phyloP scores from a whole-genome alignment of 1,284 basidiomycete genomes.

The Leccinum insigne region DNA sequence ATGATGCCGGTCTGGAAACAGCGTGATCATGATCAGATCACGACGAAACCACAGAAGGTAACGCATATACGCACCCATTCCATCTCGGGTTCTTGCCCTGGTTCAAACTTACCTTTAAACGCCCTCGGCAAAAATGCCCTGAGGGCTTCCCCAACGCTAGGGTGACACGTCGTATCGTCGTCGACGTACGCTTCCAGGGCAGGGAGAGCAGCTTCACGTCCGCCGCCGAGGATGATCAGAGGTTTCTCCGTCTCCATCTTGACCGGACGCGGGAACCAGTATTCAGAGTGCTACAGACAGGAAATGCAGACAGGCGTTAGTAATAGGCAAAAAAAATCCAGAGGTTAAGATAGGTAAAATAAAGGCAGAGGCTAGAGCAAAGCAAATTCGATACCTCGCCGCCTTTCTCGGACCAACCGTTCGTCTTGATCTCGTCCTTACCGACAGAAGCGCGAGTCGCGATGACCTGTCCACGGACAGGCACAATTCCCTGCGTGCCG shows the following conservation, averaged over 20 bases:
- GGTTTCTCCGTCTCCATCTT: constrained; percentile 39
- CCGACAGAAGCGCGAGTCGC: constrained; percentile 55
- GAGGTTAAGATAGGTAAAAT: not conserved
- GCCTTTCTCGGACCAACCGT: constrained; percentile 46
- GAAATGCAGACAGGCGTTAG: not conserved
- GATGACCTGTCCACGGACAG: constrained; percentile 73
- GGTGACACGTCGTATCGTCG: constrained; percentile 62
- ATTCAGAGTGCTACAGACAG: constrained; percentile 44
- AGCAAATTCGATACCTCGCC: constrained; percentile 23
- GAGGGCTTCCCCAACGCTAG: constrained; percentile 47
- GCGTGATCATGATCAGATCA: not conserved
- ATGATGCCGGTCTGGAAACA: constrained; percentile 73
- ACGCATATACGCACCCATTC: constrained; percentile 61
- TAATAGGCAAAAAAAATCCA: too few relatives aligned
- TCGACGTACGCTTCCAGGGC: constrained; percentile 52
- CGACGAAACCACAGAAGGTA: not conserved
- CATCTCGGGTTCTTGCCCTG: constrained; percentile 54
- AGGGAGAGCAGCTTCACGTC: constrained; percentile 46
- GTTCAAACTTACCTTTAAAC: constrained; percentile 56
- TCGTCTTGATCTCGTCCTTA: constrained; percentile 35
- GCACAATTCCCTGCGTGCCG: constrained; percentile 56
- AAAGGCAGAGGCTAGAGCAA: not conserved
- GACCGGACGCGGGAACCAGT: constrained; percentile 79
- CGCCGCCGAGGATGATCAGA: constrained; percentile 76
- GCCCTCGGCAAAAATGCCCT: constrained; percentile 57